These are phyloP conservation scores for Trichomonas gallinae DNA, from an alignment of 208 protist species.

Conservation along the genomic window DNA sequence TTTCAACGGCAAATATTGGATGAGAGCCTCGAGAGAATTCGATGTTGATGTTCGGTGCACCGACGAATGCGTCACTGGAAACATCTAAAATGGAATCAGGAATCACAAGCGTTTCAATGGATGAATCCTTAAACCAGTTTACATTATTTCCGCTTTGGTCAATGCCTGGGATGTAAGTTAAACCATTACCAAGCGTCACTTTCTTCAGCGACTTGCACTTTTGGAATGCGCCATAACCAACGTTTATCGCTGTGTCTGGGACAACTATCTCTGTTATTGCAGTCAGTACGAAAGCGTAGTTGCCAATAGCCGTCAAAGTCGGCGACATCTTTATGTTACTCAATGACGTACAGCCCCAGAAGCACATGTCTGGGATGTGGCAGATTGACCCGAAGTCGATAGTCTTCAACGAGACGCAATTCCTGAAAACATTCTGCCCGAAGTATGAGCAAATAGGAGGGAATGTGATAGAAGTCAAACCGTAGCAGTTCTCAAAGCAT, in stretches of 20 bases:
- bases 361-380: background rate
- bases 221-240: background rate
- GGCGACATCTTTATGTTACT: background rate
- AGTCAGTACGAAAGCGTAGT: background rate
- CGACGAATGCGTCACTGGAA: background rate
- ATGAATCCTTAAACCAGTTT: background rate
- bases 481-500: background rate
- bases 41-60: background rate
- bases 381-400: background rate
- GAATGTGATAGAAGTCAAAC: background rate
- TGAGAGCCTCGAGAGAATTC: background rate
- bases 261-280: background rate
- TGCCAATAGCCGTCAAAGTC: background rate
- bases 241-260: background rate
- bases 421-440: background rate
- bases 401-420: background rate
- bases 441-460: background rate
- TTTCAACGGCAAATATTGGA: background rate
- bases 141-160: background rate
- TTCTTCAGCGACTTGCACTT: background rate
- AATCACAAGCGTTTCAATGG: background rate
- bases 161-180: background rate
- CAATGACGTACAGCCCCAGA: background rate
- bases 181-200: background rate
- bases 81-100: background rate